phyloP scores from a whole-genome alignment of 768 basidiomycete genomes.

The Inosperma sp. region DNA sequence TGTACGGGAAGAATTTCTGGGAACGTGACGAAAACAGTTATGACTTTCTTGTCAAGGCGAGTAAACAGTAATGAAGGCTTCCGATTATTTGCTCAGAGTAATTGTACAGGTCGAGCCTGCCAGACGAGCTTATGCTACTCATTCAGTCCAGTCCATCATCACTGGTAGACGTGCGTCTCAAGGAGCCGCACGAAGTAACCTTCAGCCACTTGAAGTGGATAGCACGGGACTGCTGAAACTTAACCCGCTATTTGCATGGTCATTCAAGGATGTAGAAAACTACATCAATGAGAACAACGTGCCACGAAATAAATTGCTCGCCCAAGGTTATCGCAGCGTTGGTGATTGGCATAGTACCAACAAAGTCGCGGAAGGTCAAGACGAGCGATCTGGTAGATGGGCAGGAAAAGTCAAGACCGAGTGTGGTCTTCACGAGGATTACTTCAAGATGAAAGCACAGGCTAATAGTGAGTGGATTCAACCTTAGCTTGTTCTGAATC shows the following conservation, averaged over 20 bases:
- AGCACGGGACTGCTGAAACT: constrained; percentile 87
- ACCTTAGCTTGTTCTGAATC: background rate
- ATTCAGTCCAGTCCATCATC: constrained; percentile 81
- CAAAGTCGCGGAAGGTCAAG: constrained; percentile 62
- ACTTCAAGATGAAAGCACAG: constrained; percentile 67
- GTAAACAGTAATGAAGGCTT: too few relatives aligned
- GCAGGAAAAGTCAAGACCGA: constrained; percentile 87
- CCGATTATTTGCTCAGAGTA: too few relatives aligned
- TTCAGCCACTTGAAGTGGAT: constrained; percentile 88
- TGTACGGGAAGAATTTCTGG: constrained; percentile 82
- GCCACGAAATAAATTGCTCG: constrained; percentile 82
- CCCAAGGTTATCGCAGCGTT: constrained; percentile 89
- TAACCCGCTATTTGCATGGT: constrained; percentile 91
- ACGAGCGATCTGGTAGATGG: constrained; percentile 93
- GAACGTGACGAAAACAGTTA: constrained; percentile 82
- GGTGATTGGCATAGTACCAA: constrained; percentile 97
- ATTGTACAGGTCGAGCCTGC: constrained; percentile 97
- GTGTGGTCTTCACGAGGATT: constrained; percentile 93
- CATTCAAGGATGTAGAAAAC: constrained; percentile 75
- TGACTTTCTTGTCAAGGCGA: constrained; percentile 88
- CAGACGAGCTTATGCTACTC: constrained; percentile 74
- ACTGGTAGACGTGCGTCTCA: constrained; percentile 95
- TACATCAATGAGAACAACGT: constrained; percentile 80
- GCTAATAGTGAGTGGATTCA: constrained; percentile 29
- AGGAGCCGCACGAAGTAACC: constrained; percentile 78